These are phyloP conservation scores for Colletotrichum spaethianum DNA, from an alignment of 2,329 filamentous ascomycete genomes.

Conservation along the genomic window DNA sequence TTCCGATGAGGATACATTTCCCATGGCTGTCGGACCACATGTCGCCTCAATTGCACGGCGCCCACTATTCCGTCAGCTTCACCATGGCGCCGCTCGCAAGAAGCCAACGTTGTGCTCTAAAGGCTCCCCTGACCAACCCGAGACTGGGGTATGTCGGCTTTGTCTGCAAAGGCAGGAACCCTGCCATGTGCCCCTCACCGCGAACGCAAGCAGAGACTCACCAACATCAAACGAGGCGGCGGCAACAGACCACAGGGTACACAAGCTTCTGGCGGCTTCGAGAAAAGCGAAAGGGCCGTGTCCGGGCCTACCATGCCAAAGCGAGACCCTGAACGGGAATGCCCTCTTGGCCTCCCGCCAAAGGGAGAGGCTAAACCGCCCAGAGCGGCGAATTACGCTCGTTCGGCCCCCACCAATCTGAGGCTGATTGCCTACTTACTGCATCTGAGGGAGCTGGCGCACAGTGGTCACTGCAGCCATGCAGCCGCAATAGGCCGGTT, in stretches of 20 bases:
- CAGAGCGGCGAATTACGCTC: not conserved
- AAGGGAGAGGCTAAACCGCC: conserved; percentile 1
- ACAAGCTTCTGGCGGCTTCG: conserved; percentile 30
- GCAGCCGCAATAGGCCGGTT: conserved; percentile 5
- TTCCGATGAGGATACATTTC: not conserved
- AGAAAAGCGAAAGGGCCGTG: conserved; percentile 16
- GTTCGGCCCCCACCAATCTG: conserved; percentile 18
- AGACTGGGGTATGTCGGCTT: not conserved
- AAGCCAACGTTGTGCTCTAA: not conserved
- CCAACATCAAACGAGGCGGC: not conserved
- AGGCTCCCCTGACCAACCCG: not conserved
- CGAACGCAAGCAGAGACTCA: not conserved
- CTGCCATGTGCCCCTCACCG: not conserved
- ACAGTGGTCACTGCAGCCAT: conserved; percentile 11
- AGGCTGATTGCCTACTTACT: conserved; percentile 18
- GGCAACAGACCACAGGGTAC: conserved; percentile 2
- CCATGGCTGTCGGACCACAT: not conserved
- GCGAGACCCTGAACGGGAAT: conserved; percentile 22
- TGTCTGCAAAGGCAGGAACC: not conserved
- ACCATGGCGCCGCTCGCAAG: not conserved
- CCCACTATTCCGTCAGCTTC: not conserved
- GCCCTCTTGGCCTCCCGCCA: conserved; percentile 20
- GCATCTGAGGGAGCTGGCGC: conserved; percentile 18
- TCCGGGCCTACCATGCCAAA: not conserved
- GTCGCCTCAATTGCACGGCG: not conserved